phyloP scores from a whole-genome alignment of 2,329 filamentous ascomycete genomes.

The Colletotrichum sp. region DNA sequence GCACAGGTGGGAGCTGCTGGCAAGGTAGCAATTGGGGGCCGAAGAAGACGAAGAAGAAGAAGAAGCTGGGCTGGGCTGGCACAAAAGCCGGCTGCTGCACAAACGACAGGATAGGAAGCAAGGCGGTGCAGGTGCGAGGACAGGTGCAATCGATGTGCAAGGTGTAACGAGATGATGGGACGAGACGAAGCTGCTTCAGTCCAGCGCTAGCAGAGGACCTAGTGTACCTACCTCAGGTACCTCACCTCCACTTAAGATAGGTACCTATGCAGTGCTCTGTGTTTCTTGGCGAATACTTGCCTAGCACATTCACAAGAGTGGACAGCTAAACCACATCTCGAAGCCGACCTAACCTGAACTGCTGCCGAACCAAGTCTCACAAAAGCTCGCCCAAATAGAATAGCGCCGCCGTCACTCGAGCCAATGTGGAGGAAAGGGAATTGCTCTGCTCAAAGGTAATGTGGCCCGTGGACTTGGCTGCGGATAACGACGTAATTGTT shows the following conservation, averaged over 20 bases:
- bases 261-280: not conserved
- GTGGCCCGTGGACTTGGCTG: conserved; percentile 8
- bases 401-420: not conserved
- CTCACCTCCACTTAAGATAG: not conserved
- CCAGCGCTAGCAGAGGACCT: not conserved
- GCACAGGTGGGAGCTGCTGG: not conserved
- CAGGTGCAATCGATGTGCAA: not conserved
- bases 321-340: not conserved
- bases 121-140: not conserved
- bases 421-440: not conserved
- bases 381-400: not conserved
- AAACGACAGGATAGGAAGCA: not conserved
- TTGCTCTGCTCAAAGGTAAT: not conserved
- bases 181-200: not conserved
- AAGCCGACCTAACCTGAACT: not conserved
- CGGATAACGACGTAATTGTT: conserved; percentile 21
- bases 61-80: not conserved
- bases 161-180: not conserved
- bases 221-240: not conserved
- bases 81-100: not conserved
- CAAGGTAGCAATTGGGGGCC: not conserved
- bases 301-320: not conserved
- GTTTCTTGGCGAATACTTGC: not conserved
- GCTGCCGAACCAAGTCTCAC: not conserved
- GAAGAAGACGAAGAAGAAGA: not conserved